phyloP scores from a whole-genome alignment of 495 filamentous ascomycete genomes.

The Penicillium canariense region DNA sequence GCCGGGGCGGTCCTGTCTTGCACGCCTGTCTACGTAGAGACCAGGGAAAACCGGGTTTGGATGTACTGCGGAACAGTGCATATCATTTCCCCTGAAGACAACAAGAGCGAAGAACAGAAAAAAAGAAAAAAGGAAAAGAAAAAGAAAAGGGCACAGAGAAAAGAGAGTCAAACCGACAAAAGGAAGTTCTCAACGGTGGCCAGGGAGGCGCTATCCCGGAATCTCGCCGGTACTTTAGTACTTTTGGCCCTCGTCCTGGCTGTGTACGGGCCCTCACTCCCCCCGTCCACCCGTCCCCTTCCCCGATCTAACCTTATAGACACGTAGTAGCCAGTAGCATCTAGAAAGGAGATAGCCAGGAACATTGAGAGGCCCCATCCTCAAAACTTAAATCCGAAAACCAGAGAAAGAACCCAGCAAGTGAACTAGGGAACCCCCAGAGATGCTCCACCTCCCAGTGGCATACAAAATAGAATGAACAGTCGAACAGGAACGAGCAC shows the following conservation, averaged over 20 bases:
- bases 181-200: not conserved
- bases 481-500: not conserved
- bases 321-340: not conserved
- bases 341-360: not conserved
- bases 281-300: not conserved
- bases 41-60: constrained; percentile 18
- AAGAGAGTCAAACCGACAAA: constrained; percentile 5
- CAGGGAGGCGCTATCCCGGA: not conserved
- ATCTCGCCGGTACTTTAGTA: not conserved
- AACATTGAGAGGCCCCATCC: not conserved
- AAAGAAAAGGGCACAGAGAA: constrained; percentile 5
- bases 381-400: not conserved
- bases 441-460: not conserved
- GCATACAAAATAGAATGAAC: constrained; percentile 5
- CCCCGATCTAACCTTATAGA: not conserved
- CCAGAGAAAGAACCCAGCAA: not conserved
- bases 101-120: constrained; percentile 5
- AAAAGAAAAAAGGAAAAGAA: constrained; percentile 4
- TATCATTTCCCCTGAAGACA: constrained; percentile 30
- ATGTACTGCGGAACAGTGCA: constrained; percentile 26
- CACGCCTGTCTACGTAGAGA: constrained; percentile 1
- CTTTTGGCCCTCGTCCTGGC: not conserved
- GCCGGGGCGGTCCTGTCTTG: constrained; percentile 25
- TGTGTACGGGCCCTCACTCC: not conserved
- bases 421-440: not conserved